Percentiles rank a stretch among this genome's conserved stretches.
phyloP scores from a whole-genome alignment of 352 stramenopile species.

The Phytopythium chamaehyphon region DNA sequence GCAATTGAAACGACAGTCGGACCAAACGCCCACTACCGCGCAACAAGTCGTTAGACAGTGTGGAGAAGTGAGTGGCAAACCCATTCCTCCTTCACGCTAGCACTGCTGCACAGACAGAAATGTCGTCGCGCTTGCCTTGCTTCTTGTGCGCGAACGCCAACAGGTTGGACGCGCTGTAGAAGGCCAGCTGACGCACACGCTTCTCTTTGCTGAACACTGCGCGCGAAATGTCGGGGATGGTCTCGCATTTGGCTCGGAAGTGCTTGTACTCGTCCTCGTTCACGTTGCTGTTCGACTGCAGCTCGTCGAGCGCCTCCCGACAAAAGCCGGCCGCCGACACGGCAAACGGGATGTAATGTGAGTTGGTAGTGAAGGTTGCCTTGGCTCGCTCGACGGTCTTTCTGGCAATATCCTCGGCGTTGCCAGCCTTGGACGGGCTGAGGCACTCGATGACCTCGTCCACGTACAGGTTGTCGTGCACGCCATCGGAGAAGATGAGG shows the following conservation, averaged over 20 bases:
- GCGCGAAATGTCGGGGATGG: conserved; percentile 64
- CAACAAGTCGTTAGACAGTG: too few species aligned
- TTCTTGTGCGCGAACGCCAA: conserved; percentile 88
- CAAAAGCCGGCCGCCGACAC: conserved; percentile 82
- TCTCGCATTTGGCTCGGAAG: conserved; percentile 68
- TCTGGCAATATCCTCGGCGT: conserved; percentile 74
- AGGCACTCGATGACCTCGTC: conserved; percentile 76
- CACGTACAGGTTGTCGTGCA: conserved; percentile 86
- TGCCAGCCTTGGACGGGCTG: conserved; percentile 28
- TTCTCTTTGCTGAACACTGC: conserved; percentile 75
- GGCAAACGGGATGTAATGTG: conserved; percentile 82
- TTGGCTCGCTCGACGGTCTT: conserved; percentile 63
- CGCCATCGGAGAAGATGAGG: conserved; percentile 82
- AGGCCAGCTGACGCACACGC: conserved; percentile 80
- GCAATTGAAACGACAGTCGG: too few species aligned
- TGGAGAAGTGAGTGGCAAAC: too few species aligned
- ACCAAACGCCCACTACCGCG: too few species aligned
- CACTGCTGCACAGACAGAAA: conserved; percentile 81
- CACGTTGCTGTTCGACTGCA: conserved; percentile 62
- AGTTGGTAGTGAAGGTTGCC: conserved; percentile 57
- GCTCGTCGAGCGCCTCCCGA: conserved; percentile 68
- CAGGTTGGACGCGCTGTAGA: conserved; percentile 86
- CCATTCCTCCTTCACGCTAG: conserved; percentile 38
- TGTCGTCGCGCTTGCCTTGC: conserved; percentile 83
- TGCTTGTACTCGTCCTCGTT: conserved; percentile 60